Conservation (phyloP, 208 protist species). For the Phytomonas sp. region DNA sequence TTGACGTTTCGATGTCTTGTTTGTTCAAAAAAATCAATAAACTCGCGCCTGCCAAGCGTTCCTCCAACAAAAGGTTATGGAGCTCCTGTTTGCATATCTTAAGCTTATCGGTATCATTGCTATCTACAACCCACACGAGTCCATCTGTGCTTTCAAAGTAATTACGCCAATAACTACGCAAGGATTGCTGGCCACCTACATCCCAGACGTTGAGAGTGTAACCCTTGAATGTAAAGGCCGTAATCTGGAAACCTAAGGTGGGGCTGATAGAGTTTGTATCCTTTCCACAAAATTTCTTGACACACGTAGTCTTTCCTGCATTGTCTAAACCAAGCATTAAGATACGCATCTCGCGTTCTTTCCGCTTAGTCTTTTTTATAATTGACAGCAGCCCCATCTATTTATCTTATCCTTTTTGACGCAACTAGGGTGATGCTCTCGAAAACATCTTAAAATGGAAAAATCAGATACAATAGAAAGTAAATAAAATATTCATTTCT, state of each 20-base stretch:
- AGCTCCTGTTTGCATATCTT: constrained; percentile 95
- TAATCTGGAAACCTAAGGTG: constrained; percentile 99
- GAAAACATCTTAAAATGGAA: constrained; percentile 12
- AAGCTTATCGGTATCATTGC: constrained; percentile 84
- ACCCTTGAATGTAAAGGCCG: constrained; percentile 92
- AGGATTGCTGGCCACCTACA: constrained; percentile 98
- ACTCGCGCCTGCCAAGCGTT: constrained; percentile 96
- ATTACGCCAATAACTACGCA: constrained; percentile 98
- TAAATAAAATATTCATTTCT: constrained; percentile 4
- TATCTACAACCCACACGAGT: constrained; percentile 97
- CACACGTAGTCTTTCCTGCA: constrained; percentile 98
- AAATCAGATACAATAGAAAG: background rate
- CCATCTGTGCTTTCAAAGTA: constrained; percentile 97
- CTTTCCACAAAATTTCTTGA: constrained; percentile 98
- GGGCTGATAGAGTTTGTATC: constrained; percentile 96
- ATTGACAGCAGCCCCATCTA: constrained; percentile 97
- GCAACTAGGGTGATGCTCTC: background rate
- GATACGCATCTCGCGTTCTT: constrained; percentile 98
- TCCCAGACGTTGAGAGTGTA: constrained; percentile 99
- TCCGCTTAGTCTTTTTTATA: constrained; percentile 96
- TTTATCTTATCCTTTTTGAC: background rate
- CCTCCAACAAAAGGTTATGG: constrained; percentile 90
- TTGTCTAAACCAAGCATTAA: constrained; percentile 96
- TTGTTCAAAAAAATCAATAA: constrained; percentile 99
- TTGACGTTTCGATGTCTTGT: constrained; percentile 93